Evolutionary conservation across 345 rosid species (phyloP).

Genomic region (Lepidium sativum): DNA sequence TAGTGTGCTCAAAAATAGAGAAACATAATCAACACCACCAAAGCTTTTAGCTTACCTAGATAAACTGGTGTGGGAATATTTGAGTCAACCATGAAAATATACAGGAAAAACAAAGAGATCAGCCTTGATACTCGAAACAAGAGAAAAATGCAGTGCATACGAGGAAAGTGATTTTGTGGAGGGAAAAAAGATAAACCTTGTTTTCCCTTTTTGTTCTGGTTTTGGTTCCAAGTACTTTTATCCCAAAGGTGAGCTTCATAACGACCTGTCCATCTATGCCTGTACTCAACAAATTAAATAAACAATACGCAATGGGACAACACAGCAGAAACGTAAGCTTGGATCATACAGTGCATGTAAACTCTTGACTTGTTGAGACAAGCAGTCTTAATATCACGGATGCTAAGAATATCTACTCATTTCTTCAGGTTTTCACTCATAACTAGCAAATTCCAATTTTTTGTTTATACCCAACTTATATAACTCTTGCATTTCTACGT

Average conservation of each 20-base stretch:
- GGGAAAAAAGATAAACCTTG: conserved; percentile 51
- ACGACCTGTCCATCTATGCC: conserved; percentile 99
- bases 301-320: background rate
- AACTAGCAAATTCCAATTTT: background rate
- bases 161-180: background rate
- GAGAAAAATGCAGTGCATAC: background rate
- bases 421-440: background rate
- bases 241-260: conserved; percentile 99
- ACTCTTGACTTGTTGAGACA: background rate
- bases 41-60: conserved; percentile 55
- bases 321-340: background rate
- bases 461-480: background rate
- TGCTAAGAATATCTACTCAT: background rate
- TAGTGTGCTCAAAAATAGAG: background rate
- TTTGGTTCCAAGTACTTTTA: conserved; percentile 97
- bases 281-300: conserved; percentile 16
- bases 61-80: conserved; percentile 50
- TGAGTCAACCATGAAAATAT: conserved; percentile 28
- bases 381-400: background rate
- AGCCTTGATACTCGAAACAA: conserved; percentile 22
- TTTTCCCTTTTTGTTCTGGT: conserved; percentile 97
- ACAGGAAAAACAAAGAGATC: conserved; percentile 20
- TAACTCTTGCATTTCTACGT: background rate
- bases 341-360: background rate
- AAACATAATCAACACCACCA: conserved; percentile 3